phyloP scores from a whole-genome alignment of 495 filamentous ascomycete genomes.

The Articulospora tetracladia region DNA sequence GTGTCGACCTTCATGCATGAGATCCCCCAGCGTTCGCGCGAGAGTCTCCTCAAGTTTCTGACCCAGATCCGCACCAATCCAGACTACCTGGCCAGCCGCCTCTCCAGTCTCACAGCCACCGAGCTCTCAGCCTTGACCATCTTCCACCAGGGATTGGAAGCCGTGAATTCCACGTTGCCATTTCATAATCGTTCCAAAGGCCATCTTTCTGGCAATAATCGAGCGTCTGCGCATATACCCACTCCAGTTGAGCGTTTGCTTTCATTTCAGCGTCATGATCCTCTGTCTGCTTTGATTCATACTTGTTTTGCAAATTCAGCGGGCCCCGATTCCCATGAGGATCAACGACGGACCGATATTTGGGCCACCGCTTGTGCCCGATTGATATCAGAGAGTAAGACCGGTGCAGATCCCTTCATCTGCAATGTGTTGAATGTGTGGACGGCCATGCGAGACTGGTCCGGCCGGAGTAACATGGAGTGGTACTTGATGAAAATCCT shows the following conservation, averaged over 20 bases:
- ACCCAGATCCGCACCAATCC: conserved; percentile 78
- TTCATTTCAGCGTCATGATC: conserved; percentile 84
- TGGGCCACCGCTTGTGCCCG: conserved; percentile 88
- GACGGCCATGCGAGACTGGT: conserved; percentile 84
- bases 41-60: conserved; percentile 74
- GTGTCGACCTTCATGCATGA: conserved; percentile 75
- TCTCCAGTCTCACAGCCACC: conserved; percentile 64
- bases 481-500: conserved; percentile 90
- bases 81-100: conserved; percentile 77
- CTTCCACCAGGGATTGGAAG: conserved; percentile 71
- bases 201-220: conserved; percentile 39
- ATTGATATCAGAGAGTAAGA: conserved; percentile 58
- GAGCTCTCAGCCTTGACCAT: conserved; percentile 73
- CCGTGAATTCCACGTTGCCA: conserved; percentile 76
- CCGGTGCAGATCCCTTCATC: conserved; percentile 52
- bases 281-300: conserved; percentile 79
- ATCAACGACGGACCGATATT: conserved; percentile 67
- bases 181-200: conserved; percentile 61
- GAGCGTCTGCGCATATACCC: conserved; percentile 45
- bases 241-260: conserved; percentile 66
- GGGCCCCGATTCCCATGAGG: conserved; percentile 71
- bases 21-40: conserved; percentile 68
- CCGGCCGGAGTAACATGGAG: conserved; percentile 82
- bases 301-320: conserved; percentile 86
- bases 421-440: conserved; percentile 75